Evolutionary conservation across 2,329 filamentous ascomycete species (phyloP).

Genomic region (Trichoderma guizhouense): DNA sequence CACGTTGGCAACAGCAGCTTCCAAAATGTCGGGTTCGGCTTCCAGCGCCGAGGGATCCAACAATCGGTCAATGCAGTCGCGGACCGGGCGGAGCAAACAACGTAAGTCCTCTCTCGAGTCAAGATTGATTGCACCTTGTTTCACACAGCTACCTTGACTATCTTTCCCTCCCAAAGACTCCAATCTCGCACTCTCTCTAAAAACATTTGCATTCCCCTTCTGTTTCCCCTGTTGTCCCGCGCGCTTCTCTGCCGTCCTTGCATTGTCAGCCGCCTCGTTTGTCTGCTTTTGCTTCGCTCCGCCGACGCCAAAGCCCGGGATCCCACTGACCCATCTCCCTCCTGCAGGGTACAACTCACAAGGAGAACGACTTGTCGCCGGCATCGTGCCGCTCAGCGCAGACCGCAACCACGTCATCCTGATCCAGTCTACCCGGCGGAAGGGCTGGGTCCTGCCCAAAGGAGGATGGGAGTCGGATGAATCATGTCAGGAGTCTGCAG

Average conservation of each 20-base stretch:
- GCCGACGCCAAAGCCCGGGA: slow-evolving; percentile 19
- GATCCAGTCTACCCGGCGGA: slow-evolving; percentile 86
- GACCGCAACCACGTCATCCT: slow-evolving; percentile 88
- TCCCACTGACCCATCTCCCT: slow-evolving; percentile 25
- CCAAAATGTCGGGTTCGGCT: slow-evolving; percentile 38
- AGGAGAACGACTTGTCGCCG: slow-evolving; percentile 92
- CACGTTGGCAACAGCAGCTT: slow-evolving; percentile 18
- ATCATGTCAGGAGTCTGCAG: slow-evolving; percentile 76
- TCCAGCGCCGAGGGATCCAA: slow-evolving; percentile 34
- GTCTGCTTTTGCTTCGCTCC: slow-evolving; percentile 19
- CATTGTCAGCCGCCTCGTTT: neutral
- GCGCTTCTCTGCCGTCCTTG: slow-evolving; percentile 5
- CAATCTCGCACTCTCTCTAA: neutral
- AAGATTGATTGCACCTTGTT: slow-evolving; percentile 7
- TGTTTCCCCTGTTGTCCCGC: neutral
- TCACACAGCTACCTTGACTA: neutral
- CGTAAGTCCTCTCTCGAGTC: slow-evolving; percentile 54
- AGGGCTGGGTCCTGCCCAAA: slow-evolving; percentile 95
- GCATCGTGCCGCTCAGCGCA: slow-evolving; percentile 81
- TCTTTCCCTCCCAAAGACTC: neutral
- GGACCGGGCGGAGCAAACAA: slow-evolving; percentile 75
- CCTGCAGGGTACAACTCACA: slow-evolving; percentile 79
- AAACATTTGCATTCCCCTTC: neutral
- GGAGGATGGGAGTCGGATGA: slow-evolving; percentile 98
- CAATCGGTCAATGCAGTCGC: slow-evolving; percentile 64